These are phyloP conservation scores for Melocanna baccifera DNA, from an alignment of 176 grass and related monocot genomes.

Conservation along the genomic window DNA sequence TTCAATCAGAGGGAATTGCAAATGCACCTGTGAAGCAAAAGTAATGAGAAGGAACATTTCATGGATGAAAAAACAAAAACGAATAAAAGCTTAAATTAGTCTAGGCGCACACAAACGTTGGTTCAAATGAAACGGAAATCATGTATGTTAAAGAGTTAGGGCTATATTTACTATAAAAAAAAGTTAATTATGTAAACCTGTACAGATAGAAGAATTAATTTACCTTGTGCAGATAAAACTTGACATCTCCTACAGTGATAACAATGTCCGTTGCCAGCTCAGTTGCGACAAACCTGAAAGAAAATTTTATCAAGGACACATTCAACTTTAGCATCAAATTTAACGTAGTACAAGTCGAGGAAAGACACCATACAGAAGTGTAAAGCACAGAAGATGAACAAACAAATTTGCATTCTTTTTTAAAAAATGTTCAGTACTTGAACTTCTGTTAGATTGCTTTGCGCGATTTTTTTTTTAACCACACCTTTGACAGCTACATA, in stretches of 20 bases:
- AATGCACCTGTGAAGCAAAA: neutral
- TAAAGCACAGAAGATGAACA: neutral
- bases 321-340: conserved; percentile 13
- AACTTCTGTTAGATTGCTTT: neutral
- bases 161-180: neutral
- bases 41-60: neutral
- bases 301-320: neutral
- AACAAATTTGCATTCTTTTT: neutral
- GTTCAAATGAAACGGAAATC: neutral
- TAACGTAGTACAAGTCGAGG: neutral
- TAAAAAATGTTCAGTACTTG: conserved; percentile 1
- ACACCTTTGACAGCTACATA: neutral
- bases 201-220: neutral
- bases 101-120: neutral
- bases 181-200: neutral
- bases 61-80: neutral
- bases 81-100: neutral
- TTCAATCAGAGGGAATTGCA: neutral
- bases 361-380: neutral
- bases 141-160: neutral
- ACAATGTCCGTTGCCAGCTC: conserved; percentile 86
- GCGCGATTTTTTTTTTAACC: neutral
- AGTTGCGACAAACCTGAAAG: conserved; percentile 83
- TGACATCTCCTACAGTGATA: conserved; percentile 75
- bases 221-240: conserved; percentile 98